These are phyloP conservation scores for Geotrichum citri-aurantii DNA, from an alignment of 1,139 yeast genomes.

Conservation along the genomic window DNA sequence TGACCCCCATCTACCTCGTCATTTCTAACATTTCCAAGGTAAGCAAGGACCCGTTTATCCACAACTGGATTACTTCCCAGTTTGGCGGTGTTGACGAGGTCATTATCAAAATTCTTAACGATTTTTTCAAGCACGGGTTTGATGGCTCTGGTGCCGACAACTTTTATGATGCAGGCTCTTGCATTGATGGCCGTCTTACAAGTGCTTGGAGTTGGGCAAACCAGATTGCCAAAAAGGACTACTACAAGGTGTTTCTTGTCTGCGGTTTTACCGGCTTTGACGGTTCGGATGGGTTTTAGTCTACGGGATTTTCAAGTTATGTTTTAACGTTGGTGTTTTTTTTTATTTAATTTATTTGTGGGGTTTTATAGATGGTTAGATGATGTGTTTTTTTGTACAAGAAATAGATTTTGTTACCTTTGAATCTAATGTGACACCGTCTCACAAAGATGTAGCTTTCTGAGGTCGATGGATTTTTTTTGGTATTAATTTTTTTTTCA, in stretches of 20 bases:
- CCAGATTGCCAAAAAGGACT: constrained; percentile 55
- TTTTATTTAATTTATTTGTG: neutral
- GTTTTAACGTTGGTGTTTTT: neutral
- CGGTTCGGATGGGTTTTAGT: constrained; percentile 52
- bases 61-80: constrained; percentile 48
- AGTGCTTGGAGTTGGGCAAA: constrained; percentile 80
- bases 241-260: constrained; percentile 55
- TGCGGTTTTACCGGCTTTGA: constrained; percentile 69
- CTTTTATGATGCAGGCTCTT: constrained; percentile 71
- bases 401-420: neutral
- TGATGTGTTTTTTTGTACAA: too few relatives aligned
- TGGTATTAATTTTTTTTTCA: too few relatives aligned
- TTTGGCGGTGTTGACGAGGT: constrained; percentile 47
- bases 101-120: constrained; percentile 28
- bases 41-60: constrained; percentile 43
- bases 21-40: constrained; percentile 46
- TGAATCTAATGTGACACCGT: too few relatives aligned
- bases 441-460: too few relatives aligned
- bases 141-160: constrained; percentile 76
- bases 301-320: too few relatives aligned
- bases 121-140: constrained; percentile 68
- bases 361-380: too few relatives aligned
- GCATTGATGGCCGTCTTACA: constrained; percentile 72
- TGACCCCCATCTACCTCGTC: constrained; percentile 60
- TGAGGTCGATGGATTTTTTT: too few relatives aligned